Base-by-base conservation (phyloP, 2,329 filamentous ascomycete genomes). In the Sordariomycetes sp. region DNA sequence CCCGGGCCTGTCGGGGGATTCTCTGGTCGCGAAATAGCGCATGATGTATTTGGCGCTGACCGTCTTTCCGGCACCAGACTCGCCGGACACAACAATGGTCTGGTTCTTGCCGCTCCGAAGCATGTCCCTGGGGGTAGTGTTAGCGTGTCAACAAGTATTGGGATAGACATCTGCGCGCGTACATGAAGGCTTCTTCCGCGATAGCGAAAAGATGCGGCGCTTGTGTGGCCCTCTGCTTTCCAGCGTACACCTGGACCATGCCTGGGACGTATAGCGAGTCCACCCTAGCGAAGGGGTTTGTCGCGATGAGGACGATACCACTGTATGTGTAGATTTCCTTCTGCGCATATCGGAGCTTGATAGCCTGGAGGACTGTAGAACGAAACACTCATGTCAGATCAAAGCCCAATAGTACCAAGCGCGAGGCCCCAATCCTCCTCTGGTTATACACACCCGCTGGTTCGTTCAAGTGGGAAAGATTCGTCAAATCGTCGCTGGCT, bases 251-350 rank as follows among this genome's bases (percentile, higher is more conserved):
- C 73, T 99, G 94, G n/a, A 99, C 92, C 93, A 99, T 99, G 64
- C 94, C 94, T 20, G 93, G 92, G 12, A 99, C 94, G 74, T 99
- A 99, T 68, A 99, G 85, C 50, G 94, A 99, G 72, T 99, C 94
- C 64, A 99, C 92, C 64, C 94, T 84, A 58, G 95, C 94, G 69
- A 99, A 99, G 24, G 94, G 94, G 75, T 99, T 99, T 62, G 94
- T 96, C 62, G 94, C 94, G 76, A 99, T 99, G 65, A 99, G 81
- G 64, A 99, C 94, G 69, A 99, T 97, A 70, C 94, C 94, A 71
- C 90, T 96, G 78, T 99, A 99, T 69, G 94, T 99, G 79, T 99
- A 99, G 68, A 99, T 99, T 73, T 99, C 94, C 76, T 97, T 97
- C 73, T 99, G 94, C 62, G 89, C 82, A 76, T 99, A 99, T 72